phyloP scores from a whole-genome alignment of 805 yeast species.

The Kodamaea fukazawae region DNA sequence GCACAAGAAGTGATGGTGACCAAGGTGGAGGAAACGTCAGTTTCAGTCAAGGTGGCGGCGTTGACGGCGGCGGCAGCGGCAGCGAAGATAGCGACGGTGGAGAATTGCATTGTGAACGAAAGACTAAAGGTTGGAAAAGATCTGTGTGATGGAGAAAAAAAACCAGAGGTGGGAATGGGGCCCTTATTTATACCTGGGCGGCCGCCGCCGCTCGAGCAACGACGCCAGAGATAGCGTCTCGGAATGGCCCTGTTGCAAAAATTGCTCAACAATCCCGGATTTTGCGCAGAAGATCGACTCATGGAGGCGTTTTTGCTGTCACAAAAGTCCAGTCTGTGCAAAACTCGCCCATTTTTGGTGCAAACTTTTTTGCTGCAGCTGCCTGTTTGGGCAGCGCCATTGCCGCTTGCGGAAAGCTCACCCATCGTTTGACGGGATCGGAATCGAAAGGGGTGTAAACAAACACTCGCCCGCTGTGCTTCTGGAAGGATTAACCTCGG shows the following conservation, averaged over 20 bases:
- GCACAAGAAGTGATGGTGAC: conserved; percentile 49
- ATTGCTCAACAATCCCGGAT: too few relatives aligned
- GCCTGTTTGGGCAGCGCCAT: too few relatives aligned
- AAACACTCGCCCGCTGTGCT: too few relatives aligned
- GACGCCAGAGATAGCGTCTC: too few relatives aligned
- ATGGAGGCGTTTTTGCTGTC: background rate
- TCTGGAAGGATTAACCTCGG: too few relatives aligned
- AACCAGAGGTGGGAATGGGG: background rate
- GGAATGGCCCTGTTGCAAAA: too few relatives aligned
- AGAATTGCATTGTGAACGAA: conserved; percentile 40
- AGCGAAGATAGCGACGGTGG: conserved; percentile 35
- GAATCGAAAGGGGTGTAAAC: too few relatives aligned
- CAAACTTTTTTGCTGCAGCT: background rate
- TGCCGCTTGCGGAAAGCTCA: too few relatives aligned
- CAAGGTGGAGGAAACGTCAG: conserved; percentile 35
- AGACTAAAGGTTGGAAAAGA: conserved; percentile 13
- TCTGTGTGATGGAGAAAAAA: conserved; percentile 11
- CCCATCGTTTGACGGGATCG: too few relatives aligned
- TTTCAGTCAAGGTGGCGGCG: conserved; percentile 37
- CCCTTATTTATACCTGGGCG: conserved; percentile 8
- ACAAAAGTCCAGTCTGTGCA: background rate
- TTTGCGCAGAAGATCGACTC: too few relatives aligned
- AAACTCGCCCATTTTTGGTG: background rate
- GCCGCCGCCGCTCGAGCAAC: background rate
- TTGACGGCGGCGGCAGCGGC: conserved; percentile 31